Base-by-base conservation (phyloP, 2,329 filamentous ascomycete genomes). In the Grosmannia clavigera region DNA sequence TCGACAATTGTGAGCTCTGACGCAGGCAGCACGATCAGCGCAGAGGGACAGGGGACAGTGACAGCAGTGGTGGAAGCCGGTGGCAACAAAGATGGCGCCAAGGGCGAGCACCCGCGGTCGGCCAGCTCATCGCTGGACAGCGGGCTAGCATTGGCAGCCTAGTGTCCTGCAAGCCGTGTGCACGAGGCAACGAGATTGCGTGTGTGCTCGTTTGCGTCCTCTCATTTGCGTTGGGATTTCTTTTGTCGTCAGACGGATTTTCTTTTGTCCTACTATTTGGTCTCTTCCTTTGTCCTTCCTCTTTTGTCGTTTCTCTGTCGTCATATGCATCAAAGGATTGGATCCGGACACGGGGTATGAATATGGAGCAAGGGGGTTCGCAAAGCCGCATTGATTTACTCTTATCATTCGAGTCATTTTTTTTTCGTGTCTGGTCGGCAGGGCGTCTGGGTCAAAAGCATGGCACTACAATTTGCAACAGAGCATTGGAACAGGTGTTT, bases 1-100 rank as follows among this genome's bases (percentile, higher is more conserved):
- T 72, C 76, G 61, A 79, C 77, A 11, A 79, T 79, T 22, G 62
- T 70, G 57, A 78, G 77, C 68, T 74, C 73, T 22, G 71, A 75
- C 48, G 68, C 69, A 29, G 64, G 65, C 35, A 67, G 66, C 61
- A 69, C 66, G 46, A 38, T 50, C 38, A 61, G 61, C 5, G 3
- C 56, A 19, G 50, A 35, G 52, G n/a, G 19, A 14, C 48, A 12
- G 31, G 52, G 12, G 5, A 27, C 14, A 3, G 2, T 10, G 35
- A 29, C 35, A 19, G 22, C 27, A 51, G 6, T 3, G 48, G 7
- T 33, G 33, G 33, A 33, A 5, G 25, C 12, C 1, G 14, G 38
- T 7, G 22, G 16, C 33, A 22, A 11, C 31, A 27, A 35, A 6
- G 29, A 35, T 19, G 29, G 22, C 19, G 6, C 19, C 53, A 58